Evolutionary conservation across 148 eudicot species (phyloP).

Genomic region (Cornus suecica): DNA sequence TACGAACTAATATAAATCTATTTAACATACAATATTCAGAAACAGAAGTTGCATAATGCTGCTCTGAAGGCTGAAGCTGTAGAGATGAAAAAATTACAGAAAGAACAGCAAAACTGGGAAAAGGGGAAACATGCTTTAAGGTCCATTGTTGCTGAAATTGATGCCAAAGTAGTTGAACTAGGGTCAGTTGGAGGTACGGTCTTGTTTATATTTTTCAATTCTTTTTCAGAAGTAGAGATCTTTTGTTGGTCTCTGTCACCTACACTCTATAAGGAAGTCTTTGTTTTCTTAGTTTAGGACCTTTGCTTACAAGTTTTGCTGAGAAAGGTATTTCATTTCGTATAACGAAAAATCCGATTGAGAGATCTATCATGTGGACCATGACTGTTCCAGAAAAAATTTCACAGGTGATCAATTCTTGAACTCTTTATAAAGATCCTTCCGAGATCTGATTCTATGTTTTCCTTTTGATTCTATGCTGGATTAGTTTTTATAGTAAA

Average conservation of each 20-base stretch:
- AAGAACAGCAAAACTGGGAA: conserved; percentile 75
- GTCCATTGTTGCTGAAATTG: conserved; percentile 70
- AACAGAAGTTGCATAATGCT: conserved; percentile 66
- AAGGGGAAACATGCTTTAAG: conserved; percentile 63
- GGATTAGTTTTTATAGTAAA: background rate
- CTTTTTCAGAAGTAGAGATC: background rate
- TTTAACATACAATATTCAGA: conserved; percentile 33
- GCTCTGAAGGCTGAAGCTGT: conserved; percentile 81
- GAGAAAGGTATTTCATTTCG: conserved; percentile 60
- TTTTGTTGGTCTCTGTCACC: background rate
- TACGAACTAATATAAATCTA: conserved; percentile 7
- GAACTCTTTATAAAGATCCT: background rate
- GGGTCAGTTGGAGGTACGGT: conserved; percentile 83
- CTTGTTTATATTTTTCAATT: conserved; percentile 5
- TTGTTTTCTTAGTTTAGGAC: conserved; percentile 47
- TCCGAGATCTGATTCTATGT: background rate
- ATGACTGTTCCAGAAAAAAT: conserved; percentile 64
- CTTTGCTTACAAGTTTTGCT: conserved; percentile 65
- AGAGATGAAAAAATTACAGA: conserved; percentile 52
- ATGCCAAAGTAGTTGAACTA: conserved; percentile 61
- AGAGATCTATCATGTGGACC: conserved; percentile 75
- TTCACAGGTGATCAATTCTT: conserved; percentile 50
- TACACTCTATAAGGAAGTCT: background rate
- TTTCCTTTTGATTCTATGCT: background rate
- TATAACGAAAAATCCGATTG: conserved; percentile 61